Conservation (phyloP, 192 early-diverging fungal species). For the Geranomyces variabilis region DNA sequence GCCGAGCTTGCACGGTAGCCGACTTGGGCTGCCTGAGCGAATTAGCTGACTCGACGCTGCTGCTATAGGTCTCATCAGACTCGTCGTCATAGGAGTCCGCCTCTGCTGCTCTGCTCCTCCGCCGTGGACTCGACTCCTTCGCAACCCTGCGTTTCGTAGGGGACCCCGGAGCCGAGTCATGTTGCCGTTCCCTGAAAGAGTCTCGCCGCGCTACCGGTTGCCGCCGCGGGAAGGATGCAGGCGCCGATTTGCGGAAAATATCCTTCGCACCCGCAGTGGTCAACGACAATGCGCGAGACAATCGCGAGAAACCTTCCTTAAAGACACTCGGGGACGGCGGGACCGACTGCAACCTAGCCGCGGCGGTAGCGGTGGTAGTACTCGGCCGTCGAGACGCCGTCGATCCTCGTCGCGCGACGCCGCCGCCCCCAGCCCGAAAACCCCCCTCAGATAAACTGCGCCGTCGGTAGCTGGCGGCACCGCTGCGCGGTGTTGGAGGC, state of each 20-base stretch:
- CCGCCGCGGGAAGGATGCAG: neutral
- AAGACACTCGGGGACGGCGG: slow-evolving; percentile 15
- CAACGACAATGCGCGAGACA: slow-evolving; percentile 15
- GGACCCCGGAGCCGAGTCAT: neutral
- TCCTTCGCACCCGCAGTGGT: neutral
- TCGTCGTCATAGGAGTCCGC: neutral
- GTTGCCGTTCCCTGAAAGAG: neutral
- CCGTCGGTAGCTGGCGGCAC: neutral
- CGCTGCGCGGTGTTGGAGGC: neutral
- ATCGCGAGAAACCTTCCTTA: slow-evolving; percentile 13
- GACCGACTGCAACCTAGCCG: neutral
- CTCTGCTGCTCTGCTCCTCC: neutral
- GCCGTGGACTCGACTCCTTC: slow-evolving; percentile 3
- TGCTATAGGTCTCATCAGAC: neutral
- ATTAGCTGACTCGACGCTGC: neutral
- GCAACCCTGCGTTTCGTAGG: neutral
- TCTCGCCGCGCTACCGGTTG: neutral
- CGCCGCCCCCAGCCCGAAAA: slow-evolving; percentile 4
- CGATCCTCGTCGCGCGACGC: neutral
- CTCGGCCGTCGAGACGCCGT: slow-evolving; percentile 5
- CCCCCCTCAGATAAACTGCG: neutral
- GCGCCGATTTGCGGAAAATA: neutral
- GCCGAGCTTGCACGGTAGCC: neutral
- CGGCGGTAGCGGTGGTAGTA: neutral
- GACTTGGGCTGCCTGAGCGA: neutral